Conservation (phyloP, 371 early-diverging fungal genomes). For the Rhizomucor pusillus region DNA sequence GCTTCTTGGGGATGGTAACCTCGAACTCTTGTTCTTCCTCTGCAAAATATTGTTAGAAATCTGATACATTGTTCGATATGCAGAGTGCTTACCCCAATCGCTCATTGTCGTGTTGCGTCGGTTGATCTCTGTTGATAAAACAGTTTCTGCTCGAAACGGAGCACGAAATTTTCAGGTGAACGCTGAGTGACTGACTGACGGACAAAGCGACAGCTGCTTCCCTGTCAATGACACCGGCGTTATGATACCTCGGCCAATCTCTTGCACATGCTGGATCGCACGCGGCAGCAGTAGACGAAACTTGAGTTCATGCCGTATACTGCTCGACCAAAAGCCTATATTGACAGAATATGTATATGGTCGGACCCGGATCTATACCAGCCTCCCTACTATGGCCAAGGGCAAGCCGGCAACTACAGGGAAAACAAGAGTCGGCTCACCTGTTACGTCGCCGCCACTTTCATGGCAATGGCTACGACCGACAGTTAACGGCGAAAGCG, state of each 20-base stretch:
- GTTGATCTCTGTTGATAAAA: background rate
- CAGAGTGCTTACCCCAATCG: slow-evolving; percentile 64
- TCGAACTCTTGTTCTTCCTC: slow-evolving; percentile 39
- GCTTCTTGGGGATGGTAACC: slow-evolving; percentile 41
- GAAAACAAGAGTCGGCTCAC: slow-evolving; percentile 32
- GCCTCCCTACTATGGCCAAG: slow-evolving; percentile 44
- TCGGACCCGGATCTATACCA: slow-evolving; percentile 54
- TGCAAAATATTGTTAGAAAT: background rate
- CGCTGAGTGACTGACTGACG: too few relatives aligned
- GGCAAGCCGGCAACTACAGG: slow-evolving; percentile 41
- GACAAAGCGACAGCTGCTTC: too few relatives aligned
- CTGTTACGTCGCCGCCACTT: slow-evolving; percentile 40
- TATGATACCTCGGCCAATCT: too few relatives aligned
- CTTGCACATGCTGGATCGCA: too few relatives aligned
- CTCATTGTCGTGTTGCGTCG: slow-evolving; percentile 37
- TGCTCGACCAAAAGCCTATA: slow-evolving; percentile 12
- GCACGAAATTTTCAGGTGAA: too few relatives aligned
- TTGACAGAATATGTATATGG: slow-evolving; percentile 56
- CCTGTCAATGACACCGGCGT: too few relatives aligned
- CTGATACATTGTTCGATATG: background rate
- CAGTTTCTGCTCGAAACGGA: too few relatives aligned
- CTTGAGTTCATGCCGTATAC: too few relatives aligned
- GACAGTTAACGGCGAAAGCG: background rate
- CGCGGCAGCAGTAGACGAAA: too few relatives aligned
- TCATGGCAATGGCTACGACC: slow-evolving; percentile 51